Base-by-base conservation (phyloP, 768 basidiomycete genomes). In the Suillus fuscotomentosus region DNA sequence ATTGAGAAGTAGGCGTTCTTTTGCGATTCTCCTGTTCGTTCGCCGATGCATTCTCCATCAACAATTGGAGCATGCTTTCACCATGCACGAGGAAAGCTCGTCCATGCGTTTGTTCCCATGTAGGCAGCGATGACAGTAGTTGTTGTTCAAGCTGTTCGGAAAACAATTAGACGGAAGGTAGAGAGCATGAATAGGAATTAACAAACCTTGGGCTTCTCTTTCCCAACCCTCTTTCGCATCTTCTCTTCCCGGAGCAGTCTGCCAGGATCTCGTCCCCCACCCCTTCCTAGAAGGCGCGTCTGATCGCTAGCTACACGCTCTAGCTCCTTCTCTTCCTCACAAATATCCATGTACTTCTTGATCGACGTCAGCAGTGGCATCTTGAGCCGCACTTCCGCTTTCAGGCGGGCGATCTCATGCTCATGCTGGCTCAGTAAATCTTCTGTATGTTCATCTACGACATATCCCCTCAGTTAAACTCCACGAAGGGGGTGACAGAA, bases 171-270 rank as follows among this genome's bases (percentile, higher is more conserved):
- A 13, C 3, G 3, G 31, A 15, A 10, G 38, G 62, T 42, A 56
- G 10, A 55, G 41, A 34, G 5, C 51, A 36, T 7, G 39, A 64
- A 31, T 15, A 27, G 15, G 0, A 7, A 22, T 51, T 60, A 57
- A 78, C 88, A 67, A 73, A 97, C 97, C 72, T 91, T 85, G 34
- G 97, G 97, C 72, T 97, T 98, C 78, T 97, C 91, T 73, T 93
- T 92, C 63, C 83, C 83, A 15, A 99, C 95, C 36, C 96, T 83
- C 75, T 98, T 99, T 61, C 97, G 84, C 90, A 97, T 94, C 83
- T 97, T 97, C 80, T 98, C 97, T 76, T 99, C 97, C 65, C 94
- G 84, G 60, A 98, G 78, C 42, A 99, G 77, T 22, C 94, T 81
- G 7, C 94, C 94, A 6, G 94, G 91, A 79, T 95, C 91, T 63